Percentiles rank a stretch among this genome's conserved stretches.
Evolutionary conservation across 2,329 filamentous ascomycete species (phyloP).

Genomic region (Myriosclerotinia curreyana): DNA sequence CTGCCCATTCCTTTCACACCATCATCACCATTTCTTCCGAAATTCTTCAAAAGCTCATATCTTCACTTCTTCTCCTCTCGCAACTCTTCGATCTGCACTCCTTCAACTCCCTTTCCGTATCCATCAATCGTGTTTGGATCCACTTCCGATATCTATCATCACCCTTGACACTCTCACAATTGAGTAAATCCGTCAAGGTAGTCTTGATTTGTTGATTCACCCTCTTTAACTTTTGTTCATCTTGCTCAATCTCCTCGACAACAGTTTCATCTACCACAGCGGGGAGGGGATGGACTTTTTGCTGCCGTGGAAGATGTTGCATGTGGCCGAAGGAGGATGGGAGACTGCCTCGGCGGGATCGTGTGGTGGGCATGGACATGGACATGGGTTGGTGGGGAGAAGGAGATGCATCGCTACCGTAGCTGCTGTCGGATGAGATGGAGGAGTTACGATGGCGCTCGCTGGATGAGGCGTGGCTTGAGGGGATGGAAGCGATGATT

Average conservation of each 20-base stretch:
- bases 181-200: conserved; percentile 52
- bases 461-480: conserved; percentile 15
- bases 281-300: conserved; percentile 33
- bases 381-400: conserved; percentile 22
- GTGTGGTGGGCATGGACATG: conserved; percentile 24
- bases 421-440: conserved; percentile 18
- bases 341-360: conserved; percentile 3
- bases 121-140: conserved; percentile 53
- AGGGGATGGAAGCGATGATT: conserved; percentile 25
- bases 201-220: conserved; percentile 53
- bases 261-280: conserved; percentile 31
- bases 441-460: conserved; percentile 22
- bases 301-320: conserved; percentile 7
- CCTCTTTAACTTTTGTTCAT: conserved; percentile 43
- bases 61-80: conserved; percentile 30
- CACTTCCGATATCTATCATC: conserved; percentile 48
- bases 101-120: conserved; percentile 49
- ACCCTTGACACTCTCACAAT: conserved; percentile 48
- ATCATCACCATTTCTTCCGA: conserved; percentile 15
- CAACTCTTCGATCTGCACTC: conserved; percentile 30
- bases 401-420: neutral
- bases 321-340: conserved; percentile 1
- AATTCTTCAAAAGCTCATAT: conserved; percentile 10
- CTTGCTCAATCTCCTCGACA: conserved; percentile 31
- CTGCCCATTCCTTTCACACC: neutral